Conservation (phyloP, 2,329 filamentous ascomycete genomes). For the Colletotrichum siamense region DNA sequence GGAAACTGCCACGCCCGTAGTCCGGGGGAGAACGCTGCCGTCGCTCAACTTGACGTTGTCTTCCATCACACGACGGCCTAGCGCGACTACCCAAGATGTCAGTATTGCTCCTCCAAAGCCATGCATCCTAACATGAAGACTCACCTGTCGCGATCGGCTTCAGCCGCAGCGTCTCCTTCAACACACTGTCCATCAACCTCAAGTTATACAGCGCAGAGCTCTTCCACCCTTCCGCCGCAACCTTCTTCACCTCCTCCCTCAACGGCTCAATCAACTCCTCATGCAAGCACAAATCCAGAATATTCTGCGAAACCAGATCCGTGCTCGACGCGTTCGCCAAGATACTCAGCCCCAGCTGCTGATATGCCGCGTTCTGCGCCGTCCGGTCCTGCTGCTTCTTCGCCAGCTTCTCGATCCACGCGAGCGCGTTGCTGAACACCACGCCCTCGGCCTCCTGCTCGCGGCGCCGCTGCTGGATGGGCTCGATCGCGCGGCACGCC, state of each 20-base stretch:
- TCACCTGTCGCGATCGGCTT: conserved; percentile 3
- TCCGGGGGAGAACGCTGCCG: background rate
- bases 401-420: conserved; percentile 44
- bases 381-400: conserved; percentile 42
- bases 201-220: conserved; percentile 41
- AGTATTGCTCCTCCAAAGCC: background rate
- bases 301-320: conserved; percentile 37
- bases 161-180: conserved; percentile 43
- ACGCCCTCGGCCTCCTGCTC: conserved; percentile 28
- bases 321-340: conserved; percentile 49
- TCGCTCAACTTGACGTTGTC: background rate
- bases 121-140: background rate
- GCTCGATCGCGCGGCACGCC: conserved; percentile 39
- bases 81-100: background rate
- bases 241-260: conserved; percentile 43
- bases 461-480: conserved; percentile 32
- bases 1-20: background rate
- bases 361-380: conserved; percentile 69
- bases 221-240: conserved; percentile 39
- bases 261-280: conserved; percentile 44
- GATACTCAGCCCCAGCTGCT: conserved; percentile 81
- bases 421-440: conserved; percentile 40
- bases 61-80: background rate
- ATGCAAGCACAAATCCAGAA: conserved; percentile 43
- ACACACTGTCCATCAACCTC: conserved; percentile 44